These are phyloP conservation scores for Kwoniella europaea DNA, from an alignment of 768 basidiomycete species.

Conservation along the genomic window DNA sequence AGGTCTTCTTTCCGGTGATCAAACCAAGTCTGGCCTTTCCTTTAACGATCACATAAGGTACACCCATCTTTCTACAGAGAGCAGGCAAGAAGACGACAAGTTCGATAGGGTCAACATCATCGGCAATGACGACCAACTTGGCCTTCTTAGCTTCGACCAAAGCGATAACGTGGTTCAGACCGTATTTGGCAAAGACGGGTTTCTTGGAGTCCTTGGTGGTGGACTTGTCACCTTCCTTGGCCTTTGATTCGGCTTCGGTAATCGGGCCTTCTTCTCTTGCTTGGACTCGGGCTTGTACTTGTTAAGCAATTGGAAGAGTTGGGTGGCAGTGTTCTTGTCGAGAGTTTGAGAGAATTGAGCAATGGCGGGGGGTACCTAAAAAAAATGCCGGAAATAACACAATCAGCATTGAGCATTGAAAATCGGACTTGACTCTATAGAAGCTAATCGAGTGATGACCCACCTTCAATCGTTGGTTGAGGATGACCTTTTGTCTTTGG, in stretches of 20 bases:
- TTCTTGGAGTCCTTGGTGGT: slow-evolving; percentile 81
- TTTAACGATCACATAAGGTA: slow-evolving; percentile 97
- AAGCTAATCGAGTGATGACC: background rate
- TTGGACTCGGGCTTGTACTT: slow-evolving; percentile 73
- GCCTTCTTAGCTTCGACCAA: slow-evolving; percentile 96
- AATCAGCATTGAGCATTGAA: background rate
- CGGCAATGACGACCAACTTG: slow-evolving; percentile 89
- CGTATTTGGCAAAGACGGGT: slow-evolving; percentile 92
- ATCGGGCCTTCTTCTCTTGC: slow-evolving; percentile 95
- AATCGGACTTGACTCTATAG: background rate
- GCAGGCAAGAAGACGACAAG: slow-evolving; percentile 98
- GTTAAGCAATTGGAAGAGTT: slow-evolving; percentile 96
- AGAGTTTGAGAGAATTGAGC: slow-evolving; percentile 93
- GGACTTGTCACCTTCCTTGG: slow-evolving; percentile 74
- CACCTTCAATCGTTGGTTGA: slow-evolving; percentile 90
- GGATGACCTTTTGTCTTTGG: slow-evolving; percentile 97
- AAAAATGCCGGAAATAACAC: background rate
- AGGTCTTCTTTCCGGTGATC: slow-evolving; percentile 93
- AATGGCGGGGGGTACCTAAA: slow-evolving; percentile 85
- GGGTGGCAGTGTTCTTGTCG: slow-evolving; percentile 99
- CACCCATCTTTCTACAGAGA: slow-evolving; percentile 99
- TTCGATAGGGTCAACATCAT: slow-evolving; percentile 95
- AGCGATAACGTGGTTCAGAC: slow-evolving; percentile 94
- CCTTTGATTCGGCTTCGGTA: slow-evolving; percentile 73
- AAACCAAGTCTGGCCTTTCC: slow-evolving; percentile 97